phyloP scores from a whole-genome alignment of 2,329 filamentous ascomycete genomes.

The Aureobasidium sp. region DNA sequence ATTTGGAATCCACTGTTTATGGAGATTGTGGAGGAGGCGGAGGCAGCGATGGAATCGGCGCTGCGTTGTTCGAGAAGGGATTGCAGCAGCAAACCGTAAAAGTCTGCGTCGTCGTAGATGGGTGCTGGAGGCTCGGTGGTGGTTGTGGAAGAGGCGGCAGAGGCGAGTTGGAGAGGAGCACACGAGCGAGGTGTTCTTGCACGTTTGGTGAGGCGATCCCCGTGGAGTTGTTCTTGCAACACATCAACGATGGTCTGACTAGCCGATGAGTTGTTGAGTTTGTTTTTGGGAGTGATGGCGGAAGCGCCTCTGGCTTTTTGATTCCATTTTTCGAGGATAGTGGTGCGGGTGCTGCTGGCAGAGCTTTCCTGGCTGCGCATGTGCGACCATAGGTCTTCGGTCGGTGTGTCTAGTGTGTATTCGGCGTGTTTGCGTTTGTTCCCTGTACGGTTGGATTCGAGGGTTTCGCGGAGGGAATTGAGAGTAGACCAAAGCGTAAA shows the following conservation, averaged over 20 bases:
- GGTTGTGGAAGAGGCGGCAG: conserved; percentile 33
- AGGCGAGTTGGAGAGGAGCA: conserved; percentile 56
- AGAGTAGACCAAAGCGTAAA: conserved; percentile 78
- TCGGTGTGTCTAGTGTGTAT: conserved; percentile 51
- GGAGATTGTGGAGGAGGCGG: conserved; percentile 31
- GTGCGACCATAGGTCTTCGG: conserved; percentile 62
- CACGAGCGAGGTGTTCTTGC: conserved; percentile 69
- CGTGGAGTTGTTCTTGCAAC: conserved; percentile 60
- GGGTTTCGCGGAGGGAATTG: conserved; percentile 58
- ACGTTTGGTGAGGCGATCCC: conserved; percentile 61
- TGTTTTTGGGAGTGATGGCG: conserved; percentile 49
- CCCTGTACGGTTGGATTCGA: conserved; percentile 47
- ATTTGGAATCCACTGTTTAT: conserved; percentile 30
- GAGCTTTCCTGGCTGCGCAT: conserved; percentile 60
- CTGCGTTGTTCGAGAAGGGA: conserved; percentile 87
- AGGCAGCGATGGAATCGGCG: conserved; percentile 41
- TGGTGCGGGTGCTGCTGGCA: conserved; percentile 55
- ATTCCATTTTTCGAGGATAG: conserved; percentile 84
- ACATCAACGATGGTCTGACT: conserved; percentile 62
- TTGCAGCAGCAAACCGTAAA: conserved; percentile 88
- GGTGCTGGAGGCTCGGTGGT: conserved; percentile 7
- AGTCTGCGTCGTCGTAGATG: conserved; percentile 89
- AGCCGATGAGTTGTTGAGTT: conserved; percentile 49
- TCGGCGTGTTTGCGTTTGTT: conserved; percentile 52
- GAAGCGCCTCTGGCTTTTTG: conserved; percentile 62